phyloP scores from a whole-genome alignment of 1,139 yeast species.

The Yamadazyma diddensiae region DNA sequence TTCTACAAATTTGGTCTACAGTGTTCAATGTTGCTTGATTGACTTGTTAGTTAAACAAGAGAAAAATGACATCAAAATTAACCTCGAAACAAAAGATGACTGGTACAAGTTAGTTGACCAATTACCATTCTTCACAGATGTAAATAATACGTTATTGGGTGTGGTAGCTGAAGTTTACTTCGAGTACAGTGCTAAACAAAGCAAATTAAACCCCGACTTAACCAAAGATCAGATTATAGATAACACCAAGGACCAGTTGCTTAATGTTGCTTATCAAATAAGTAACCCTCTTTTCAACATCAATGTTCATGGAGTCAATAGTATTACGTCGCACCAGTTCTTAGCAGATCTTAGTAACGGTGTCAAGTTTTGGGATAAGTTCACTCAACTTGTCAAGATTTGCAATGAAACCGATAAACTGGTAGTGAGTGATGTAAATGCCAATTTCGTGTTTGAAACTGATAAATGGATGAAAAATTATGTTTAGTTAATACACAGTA shows the following conservation, averaged over 20 bases:
- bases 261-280: conserved; percentile 39
- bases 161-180: conserved; percentile 43
- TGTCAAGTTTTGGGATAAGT: conserved; percentile 38
- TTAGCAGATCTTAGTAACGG: conserved; percentile 40
- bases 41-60: conserved; percentile 55
- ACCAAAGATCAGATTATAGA: conserved; percentile 27
- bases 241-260: conserved; percentile 33
- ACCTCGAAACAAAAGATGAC: conserved; percentile 38
- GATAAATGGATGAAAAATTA: conserved; percentile 40
- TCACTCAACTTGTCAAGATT: conserved; percentile 36
- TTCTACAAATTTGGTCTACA: conserved; percentile 48
- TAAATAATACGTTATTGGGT: conserved; percentile 45
- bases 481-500: no score
- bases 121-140: conserved; percentile 58
- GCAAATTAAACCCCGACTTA: conserved; percentile 20
- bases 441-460: conserved; percentile 35
- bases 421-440: conserved; percentile 32
- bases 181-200: conserved; percentile 34
- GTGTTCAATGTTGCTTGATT: conserved; percentile 52
- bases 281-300: conserved; percentile 39
- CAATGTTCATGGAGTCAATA: conserved; percentile 42
- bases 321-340: conserved; percentile 36
- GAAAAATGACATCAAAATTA: conserved; percentile 37
- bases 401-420: conserved; percentile 33
- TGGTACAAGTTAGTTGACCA: conserved; percentile 59